phyloP scores from a whole-genome alignment of 805 yeast genomes.

The Sugiyamaella smithiae region DNA sequence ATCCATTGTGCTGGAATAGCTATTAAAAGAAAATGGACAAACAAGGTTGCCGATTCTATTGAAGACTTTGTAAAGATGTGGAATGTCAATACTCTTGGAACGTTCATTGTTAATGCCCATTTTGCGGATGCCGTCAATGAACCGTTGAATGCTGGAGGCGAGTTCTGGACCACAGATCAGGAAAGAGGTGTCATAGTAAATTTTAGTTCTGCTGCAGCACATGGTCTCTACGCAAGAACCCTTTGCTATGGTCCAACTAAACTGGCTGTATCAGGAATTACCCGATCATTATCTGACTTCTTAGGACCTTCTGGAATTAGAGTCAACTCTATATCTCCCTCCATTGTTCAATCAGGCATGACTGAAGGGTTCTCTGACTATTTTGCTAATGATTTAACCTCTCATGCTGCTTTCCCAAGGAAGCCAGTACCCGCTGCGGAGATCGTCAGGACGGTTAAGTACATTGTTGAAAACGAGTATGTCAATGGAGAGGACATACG shows the following conservation, averaged over 20 bases:
- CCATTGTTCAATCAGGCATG: neutral
- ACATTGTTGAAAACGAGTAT: neutral
- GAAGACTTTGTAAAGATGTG: slow-evolving; percentile 21
- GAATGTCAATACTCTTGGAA: slow-evolving; percentile 23
- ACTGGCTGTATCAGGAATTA: slow-evolving; percentile 21
- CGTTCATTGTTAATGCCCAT: slow-evolving; percentile 22
- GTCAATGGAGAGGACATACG: neutral
- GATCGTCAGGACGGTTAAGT: neutral
- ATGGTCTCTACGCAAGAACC: slow-evolving; percentile 22
- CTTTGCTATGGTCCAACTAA: slow-evolving; percentile 22
- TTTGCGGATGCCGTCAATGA: slow-evolving; percentile 24
- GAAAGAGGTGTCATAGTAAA: slow-evolving; percentile 7
- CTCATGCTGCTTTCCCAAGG: neutral
- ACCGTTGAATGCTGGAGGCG: slow-evolving; percentile 7
- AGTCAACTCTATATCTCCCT: neutral
- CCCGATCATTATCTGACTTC: slow-evolving; percentile 20
- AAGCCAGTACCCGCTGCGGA: neutral
- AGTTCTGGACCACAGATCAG: slow-evolving; percentile 12
- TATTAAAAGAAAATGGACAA: slow-evolving; percentile 21
- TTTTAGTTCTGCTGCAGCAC: slow-evolving; percentile 18
- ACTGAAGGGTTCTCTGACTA: neutral
- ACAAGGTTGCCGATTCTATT: slow-evolving; percentile 24
- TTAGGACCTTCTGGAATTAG: neutral
- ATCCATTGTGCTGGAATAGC: too few species aligned
- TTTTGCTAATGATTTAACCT: neutral